phyloP scores from a whole-genome alignment of 1,284 basidiomycete genomes.

The Rhodofomes roseus region DNA sequence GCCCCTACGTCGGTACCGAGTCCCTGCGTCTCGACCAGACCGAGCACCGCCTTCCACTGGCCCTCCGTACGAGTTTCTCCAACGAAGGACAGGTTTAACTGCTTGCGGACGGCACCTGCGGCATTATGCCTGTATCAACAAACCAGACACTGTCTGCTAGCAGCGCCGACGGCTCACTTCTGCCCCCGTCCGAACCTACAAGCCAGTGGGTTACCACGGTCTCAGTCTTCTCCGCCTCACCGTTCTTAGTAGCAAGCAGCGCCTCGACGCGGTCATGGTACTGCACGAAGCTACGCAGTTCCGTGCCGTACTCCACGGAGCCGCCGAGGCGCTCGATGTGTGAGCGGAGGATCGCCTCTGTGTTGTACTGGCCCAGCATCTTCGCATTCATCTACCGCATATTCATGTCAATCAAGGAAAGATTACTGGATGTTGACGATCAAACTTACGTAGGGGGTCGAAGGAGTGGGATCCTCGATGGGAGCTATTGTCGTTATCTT shows the following conservation, averaged over 20 bases:
- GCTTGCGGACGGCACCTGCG: constrained; percentile 26
- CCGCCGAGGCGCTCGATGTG: constrained; percentile 22
- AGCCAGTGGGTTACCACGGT: constrained; percentile 18
- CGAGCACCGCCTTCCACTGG: constrained; percentile 20
- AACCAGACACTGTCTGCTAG: neutral
- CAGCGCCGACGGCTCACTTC: constrained; percentile 15
- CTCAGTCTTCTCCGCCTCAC: neutral
- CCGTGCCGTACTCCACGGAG: constrained; percentile 26
- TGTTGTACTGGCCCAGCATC: constrained; percentile 24
- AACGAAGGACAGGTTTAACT: constrained; percentile 26
- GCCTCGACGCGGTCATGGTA: constrained; percentile 16
- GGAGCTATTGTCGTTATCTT: neutral
- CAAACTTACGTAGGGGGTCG: constrained; percentile 14
- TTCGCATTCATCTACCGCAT: constrained; percentile 6
- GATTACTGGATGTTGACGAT: constrained; percentile 5
- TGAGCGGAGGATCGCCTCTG: constrained; percentile 24
- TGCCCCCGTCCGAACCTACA: constrained; percentile 33
- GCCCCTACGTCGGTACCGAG: constrained; percentile 10
- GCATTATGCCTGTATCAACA: neutral
- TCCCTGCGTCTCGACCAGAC: constrained; percentile 28
- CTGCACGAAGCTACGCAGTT: constrained; percentile 25
- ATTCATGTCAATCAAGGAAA: neutral
- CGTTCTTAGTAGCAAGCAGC: constrained; percentile 3
- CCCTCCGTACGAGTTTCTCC: constrained; percentile 25
- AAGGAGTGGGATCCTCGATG: constrained; percentile 7